A percentile compares a stretch with the other conserved stretches of the same genome.
These are phyloP conservation scores for Vitis labrusca DNA, from an alignment of 164 flowering plant species.

Conservation along the genomic window DNA sequence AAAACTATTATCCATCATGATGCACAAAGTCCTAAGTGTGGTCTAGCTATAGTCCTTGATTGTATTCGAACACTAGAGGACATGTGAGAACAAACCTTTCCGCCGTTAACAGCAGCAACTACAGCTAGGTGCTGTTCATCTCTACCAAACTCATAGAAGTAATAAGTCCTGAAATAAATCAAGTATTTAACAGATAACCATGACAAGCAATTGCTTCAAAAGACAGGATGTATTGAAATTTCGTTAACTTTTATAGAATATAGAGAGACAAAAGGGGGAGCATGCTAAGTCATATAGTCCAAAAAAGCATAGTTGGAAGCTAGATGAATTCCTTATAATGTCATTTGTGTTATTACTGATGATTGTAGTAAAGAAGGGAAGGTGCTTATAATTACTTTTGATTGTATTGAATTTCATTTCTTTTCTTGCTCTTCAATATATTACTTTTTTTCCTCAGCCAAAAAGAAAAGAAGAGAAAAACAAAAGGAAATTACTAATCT, in stretches of 20 bases:
- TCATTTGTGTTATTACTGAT: no score
- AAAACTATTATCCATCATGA: neutral
- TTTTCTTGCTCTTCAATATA: no score
- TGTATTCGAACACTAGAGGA: neutral
- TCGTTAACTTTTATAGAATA: neutral
- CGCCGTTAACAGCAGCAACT: constrained; percentile 77
- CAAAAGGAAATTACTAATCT: no score
- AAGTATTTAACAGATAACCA: neutral
- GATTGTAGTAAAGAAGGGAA: no score
- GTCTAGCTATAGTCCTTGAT: no score
- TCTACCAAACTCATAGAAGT: constrained; percentile 83
- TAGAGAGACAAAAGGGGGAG: neutral
- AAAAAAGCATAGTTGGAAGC: no score
- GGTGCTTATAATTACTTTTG: no score
- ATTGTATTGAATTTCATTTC: no score
- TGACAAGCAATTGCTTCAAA: neutral
- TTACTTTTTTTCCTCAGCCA: no score
- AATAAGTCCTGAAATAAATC: constrained; percentile 66
- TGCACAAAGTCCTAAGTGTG: neutral
- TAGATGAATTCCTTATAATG: no score
- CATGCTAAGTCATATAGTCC: no score
- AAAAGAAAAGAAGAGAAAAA: no score
- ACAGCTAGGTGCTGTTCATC: constrained; percentile 77
- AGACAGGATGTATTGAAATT: neutral
- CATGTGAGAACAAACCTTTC: constrained; percentile 53